Conservation (phyloP, 1,284 basidiomycete genomes). For the Grifola frondosa region DNA sequence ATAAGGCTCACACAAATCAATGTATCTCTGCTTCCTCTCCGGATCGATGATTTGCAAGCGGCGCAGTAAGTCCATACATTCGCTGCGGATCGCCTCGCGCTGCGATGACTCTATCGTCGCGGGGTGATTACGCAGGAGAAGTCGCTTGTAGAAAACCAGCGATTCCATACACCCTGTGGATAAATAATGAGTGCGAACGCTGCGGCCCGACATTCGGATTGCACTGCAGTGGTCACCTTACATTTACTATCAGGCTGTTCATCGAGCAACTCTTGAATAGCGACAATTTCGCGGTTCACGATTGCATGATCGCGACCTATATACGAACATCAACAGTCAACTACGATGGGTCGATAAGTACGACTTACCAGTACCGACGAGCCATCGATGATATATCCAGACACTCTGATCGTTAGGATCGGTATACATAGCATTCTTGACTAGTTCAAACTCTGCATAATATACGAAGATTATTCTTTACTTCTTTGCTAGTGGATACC, state of each 20-base stretch:
- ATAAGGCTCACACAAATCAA: constrained; percentile 55
- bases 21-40: constrained; percentile 57
- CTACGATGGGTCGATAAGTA: neutral
- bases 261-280: constrained; percentile 85
- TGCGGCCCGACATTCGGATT: neutral
- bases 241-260: constrained; percentile 95
- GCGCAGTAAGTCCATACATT: constrained; percentile 52
- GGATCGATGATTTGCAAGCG: constrained; percentile 60
- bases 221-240: constrained; percentile 37
- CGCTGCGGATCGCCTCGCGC: constrained; percentile 38
- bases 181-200: neutral
- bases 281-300: constrained; percentile 75
- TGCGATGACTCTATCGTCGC: constrained; percentile 30
- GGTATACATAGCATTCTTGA: constrained; percentile 94
- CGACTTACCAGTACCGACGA: constrained; percentile 71
- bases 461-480: neutral
- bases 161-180: constrained; percentile 88
- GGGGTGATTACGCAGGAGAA: constrained; percentile 49
- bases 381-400: constrained; percentile 98
- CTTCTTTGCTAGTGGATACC: neutral
- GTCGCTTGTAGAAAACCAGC: constrained; percentile 76
- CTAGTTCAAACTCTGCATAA: constrained; percentile 81
- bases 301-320: constrained; percentile 52
- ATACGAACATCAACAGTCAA: neutral
- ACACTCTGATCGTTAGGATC: constrained; percentile 96